Evolutionary conservation across 2,329 filamentous ascomycete genomes (phyloP).

Genomic region (Colletotrichum neosansevieriae): DNA sequence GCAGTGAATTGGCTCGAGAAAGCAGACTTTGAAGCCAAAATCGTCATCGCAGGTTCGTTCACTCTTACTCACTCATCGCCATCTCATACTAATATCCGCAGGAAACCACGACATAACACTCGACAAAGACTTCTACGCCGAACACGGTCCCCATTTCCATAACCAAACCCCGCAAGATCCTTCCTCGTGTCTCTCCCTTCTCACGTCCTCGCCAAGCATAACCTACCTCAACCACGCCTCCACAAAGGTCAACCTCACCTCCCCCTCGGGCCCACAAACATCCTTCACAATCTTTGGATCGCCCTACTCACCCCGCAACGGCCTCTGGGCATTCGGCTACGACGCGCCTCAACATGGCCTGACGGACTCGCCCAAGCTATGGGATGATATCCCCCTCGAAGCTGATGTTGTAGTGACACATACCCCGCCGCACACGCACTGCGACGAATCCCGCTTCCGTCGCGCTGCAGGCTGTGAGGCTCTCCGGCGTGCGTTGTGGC

Average conservation of each 20-base stretch:
- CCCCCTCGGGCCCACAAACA: slow-evolving; percentile 67
- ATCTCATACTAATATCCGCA: slow-evolving; percentile 45
- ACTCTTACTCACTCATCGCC: background rate
- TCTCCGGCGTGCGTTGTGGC: slow-evolving; percentile 68
- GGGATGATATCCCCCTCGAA: slow-evolving; percentile 71
- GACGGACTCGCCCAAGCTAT: slow-evolving; percentile 57
- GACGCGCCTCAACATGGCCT: slow-evolving; percentile 45
- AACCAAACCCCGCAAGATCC: slow-evolving; percentile 67
- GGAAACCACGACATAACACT: slow-evolving; percentile 83
- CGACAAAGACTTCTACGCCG: slow-evolving; percentile 70
- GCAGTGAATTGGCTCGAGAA: slow-evolving; percentile 75
- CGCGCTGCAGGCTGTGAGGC: slow-evolving; percentile 69
- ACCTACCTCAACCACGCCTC: slow-evolving; percentile 74
- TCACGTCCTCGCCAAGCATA: slow-evolving; percentile 67
- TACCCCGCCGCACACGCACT: slow-evolving; percentile 72
- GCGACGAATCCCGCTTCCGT: slow-evolving; percentile 61
- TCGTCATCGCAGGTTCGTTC: slow-evolving; percentile 73
- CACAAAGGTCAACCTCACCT: slow-evolving; percentile 65
- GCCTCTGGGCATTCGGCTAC: slow-evolving; percentile 78
- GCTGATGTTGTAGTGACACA: slow-evolving; percentile 79
- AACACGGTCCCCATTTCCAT: slow-evolving; percentile 66
- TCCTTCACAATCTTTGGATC: slow-evolving; percentile 78
- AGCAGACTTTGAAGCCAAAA: slow-evolving; percentile 76
- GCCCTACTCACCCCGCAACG: slow-evolving; percentile 70
- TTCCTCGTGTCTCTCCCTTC: slow-evolving; percentile 64